Base-by-base conservation (phyloP, 1,284 basidiomycete genomes). In the Ceratobasidium theobromae region DNA sequence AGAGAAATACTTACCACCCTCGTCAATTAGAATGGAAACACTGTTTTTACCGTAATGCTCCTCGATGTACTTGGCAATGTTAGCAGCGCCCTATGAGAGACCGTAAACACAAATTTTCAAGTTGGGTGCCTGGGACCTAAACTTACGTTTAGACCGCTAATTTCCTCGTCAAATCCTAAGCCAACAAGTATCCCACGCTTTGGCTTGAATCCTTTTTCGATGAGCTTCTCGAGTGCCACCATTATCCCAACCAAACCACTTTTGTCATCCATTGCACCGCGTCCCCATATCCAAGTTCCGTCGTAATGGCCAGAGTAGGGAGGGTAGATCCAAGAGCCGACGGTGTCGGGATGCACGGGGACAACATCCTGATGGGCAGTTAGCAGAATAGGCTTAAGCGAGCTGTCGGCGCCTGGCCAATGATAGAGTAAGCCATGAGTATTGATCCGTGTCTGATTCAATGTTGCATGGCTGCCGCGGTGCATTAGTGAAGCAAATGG, bases 121-220 rank as follows among this genome's bases (percentile, higher is more conserved):
- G 9, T 16, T 32, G 16, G 28, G 14, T 23, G n/a, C 54, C 4
- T 18, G 43, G 18, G 9, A 8, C 43, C 49, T 27, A 12, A 23
- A 55, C 73, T 70, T 52, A 76, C 76, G 55, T 62, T 53, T 16
- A 62, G 38, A 8, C 72, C 72, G 25, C 69, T 67, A 12, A 72
- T 70, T 74, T 84, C 82, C 69, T 84, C 82, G 72, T 84, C 81
- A 57, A 80, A 81, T 9, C 82, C 82, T 66, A 77, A 80, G 25
- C 76, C 75, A 28, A 81, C 70, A 12, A 82, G 73, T 62, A 82
- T 76, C 3, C 76, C 76, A 38, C 78, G 72, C 48, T 70, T 72
- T 4, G 82, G 81, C 67, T 75, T 66, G 71, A 76, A 83, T 2
- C 74, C 77, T 32, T 78, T 75, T 2, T 73, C 70, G 18, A 82